Percentiles rank a stretch among this genome's conserved stretches.
phyloP scores from a whole-genome alignment of 2,329 filamentous ascomycete genomes.

The Phialophora verrucosa region DNA sequence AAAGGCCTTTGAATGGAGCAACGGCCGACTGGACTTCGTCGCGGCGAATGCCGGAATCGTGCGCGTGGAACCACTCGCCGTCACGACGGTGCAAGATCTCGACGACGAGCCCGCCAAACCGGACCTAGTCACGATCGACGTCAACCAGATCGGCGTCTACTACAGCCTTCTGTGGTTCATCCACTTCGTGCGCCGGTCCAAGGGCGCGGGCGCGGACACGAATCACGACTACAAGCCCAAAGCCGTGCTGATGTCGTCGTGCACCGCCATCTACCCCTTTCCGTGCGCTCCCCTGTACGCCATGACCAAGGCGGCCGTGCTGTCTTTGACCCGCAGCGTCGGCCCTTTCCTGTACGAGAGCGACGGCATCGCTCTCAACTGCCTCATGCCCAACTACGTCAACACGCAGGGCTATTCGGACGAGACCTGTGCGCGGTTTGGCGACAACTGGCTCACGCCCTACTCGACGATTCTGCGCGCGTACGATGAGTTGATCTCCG shows the following conservation, averaged over 20 bases:
- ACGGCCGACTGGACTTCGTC: slow-evolving; percentile 53
- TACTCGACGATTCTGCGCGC: slow-evolving; percentile 44
- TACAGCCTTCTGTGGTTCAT: slow-evolving; percentile 46
- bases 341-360: slow-evolving; percentile 35
- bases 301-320: slow-evolving; percentile 59
- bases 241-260: slow-evolving; percentile 54
- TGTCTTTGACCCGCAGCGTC: slow-evolving; percentile 48
- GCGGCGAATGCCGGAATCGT: slow-evolving; percentile 62
- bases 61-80: slow-evolving; percentile 41
- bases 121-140: slow-evolving; percentile 43
- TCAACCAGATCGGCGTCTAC: slow-evolving; percentile 44
- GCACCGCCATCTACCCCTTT: slow-evolving; percentile 51
- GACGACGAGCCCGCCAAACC: slow-evolving; percentile 39
- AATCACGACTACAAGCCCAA: slow-evolving; percentile 30
- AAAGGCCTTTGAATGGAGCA: slow-evolving; percentile 48
- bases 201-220: background rate
- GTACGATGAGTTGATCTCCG: slow-evolving; percentile 42
- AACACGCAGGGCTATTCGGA: slow-evolving; percentile 44
- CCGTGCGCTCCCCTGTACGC: slow-evolving; percentile 49
- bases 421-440: slow-evolving; percentile 39
- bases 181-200: slow-evolving; percentile 44
- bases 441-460: slow-evolving; percentile 44
- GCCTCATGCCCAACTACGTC: slow-evolving; percentile 44
- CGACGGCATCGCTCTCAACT: slow-evolving; percentile 46
- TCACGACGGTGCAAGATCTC: slow-evolving; percentile 36